Conservation (phyloP, 371 early-diverging fungal genomes). For the Conidiobolus incongruus region DNA sequence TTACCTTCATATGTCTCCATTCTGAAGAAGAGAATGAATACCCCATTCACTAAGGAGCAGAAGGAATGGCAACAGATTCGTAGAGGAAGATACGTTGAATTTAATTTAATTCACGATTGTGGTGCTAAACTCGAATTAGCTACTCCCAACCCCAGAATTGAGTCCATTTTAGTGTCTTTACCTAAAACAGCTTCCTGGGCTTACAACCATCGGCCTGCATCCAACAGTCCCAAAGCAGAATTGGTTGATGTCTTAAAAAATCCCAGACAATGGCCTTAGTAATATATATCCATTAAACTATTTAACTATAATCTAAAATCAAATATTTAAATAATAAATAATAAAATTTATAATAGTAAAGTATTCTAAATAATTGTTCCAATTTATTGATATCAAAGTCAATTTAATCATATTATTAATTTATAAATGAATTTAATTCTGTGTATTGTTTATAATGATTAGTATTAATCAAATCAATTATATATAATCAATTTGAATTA, state of each 20-base stretch:
- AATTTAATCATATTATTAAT: too few species aligned
- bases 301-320: too few species aligned
- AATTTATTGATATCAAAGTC: too few species aligned
- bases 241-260: conserved; percentile 5
- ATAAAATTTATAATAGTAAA: too few species aligned
- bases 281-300: too few species aligned
- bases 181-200: conserved; percentile 75
- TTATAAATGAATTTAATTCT: too few species aligned
- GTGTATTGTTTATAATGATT: too few species aligned
- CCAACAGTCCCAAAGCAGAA: background rate
- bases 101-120: conserved; percentile 69
- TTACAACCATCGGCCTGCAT: conserved; percentile 46
- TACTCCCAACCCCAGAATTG: conserved; percentile 67
- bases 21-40: conserved; percentile 32
- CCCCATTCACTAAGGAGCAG: conserved; percentile 35
- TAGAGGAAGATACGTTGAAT: conserved; percentile 75
- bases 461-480: too few species aligned
- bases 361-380: too few species aligned
- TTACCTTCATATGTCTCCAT: conserved; percentile 53
- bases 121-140: conserved; percentile 75
- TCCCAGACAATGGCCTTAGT: conserved; percentile 57
- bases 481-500: too few species aligned
- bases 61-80: conserved; percentile 71
- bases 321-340: too few species aligned
- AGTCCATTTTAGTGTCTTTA: conserved; percentile 65